Evolutionary conservation across 495 filamentous ascomycete species (phyloP), one percentile per base, ranked within the genome.

Genomic region (Penicillium samsonianum): DNA sequence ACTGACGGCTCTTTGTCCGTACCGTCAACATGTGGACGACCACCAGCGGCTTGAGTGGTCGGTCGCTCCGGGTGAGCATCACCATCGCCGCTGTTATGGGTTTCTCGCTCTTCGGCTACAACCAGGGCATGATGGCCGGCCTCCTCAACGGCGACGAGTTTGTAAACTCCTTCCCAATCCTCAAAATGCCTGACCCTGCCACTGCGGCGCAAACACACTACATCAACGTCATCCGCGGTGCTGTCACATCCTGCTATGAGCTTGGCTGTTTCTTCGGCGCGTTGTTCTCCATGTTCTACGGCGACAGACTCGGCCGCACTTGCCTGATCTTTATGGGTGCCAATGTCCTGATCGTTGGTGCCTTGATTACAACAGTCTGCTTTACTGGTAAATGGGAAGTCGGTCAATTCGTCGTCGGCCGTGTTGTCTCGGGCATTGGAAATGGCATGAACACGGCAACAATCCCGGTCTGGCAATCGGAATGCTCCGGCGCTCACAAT

Each of bases 251-350:
- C 6, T 74, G 82, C 42, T 84, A 84, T 63, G 77, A 81, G 28
- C 70, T 84, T 54, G 82, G 81, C 22, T 83, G 78, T 58, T 81
- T 84, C 64, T 64, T 83, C 33, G 81, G 82, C 23, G 79, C 81
- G 12, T 59, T 83, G 6, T 67, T 67, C n/a, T 73, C 78, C 11
- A 70, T 80, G 46, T 71, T 67, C 25, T 72, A 76, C 42, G 81
- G 82, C 26, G 78, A 82, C 44, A 53, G 58, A 4, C 65, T 84
- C 7, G 81, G 81, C 2, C 69, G 82, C 17, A 80, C 78, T 65
- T 79, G 75, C 41, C 68, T 75, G 1, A 76, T 84, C 46, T 48
- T 78, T 20, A 50, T 73, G 31, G 79, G 78, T 33, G 77, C 77
- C 28, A 63, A 61, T 0, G 71, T 82, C 44, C 80, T 84, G 76